Conservation (phyloP, 2,329 filamentous ascomycete species). For the Claviceps digitariae region DNA sequence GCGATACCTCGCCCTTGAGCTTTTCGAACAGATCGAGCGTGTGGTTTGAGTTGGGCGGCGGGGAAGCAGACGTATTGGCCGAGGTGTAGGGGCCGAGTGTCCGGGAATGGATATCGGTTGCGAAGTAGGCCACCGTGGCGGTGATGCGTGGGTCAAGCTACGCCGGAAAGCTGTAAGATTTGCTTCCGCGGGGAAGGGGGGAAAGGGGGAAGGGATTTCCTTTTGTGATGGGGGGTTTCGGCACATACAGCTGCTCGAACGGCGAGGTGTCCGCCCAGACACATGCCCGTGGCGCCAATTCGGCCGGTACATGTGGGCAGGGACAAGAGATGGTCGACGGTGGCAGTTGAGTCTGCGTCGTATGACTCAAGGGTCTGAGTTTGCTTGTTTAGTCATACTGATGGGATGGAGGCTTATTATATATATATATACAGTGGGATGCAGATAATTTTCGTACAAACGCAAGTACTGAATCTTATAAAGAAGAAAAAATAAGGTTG, state of each 20-base stretch:
- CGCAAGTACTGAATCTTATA: too few species aligned
- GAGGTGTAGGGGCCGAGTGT: constrained; percentile 51
- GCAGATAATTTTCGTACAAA: too few species aligned
- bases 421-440: background rate
- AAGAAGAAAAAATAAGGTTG: background rate
- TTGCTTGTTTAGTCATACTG: background rate
- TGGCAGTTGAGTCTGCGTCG: constrained; percentile 60
- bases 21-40: constrained; percentile 42
- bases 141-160: constrained; percentile 61
- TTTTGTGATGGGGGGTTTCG: background rate
- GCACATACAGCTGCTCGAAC: constrained; percentile 39
- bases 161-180: background rate
- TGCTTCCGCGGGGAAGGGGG: too few species aligned
- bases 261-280: constrained; percentile 78
- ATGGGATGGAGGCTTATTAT: background rate
- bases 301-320: constrained; percentile 69
- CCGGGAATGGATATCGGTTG: constrained; percentile 74
- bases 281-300: constrained; percentile 78
- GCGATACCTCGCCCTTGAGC: constrained; percentile 69
- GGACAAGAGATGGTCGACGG: constrained; percentile 56
- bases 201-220: too few species aligned
- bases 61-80: constrained; percentile 31
- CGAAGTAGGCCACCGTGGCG: constrained; percentile 78
- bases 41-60: constrained; percentile 30
- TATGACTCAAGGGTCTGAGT: constrained; percentile 66